Conservation (phyloP, 2,329 filamentous ascomycete species). For the Pyrenophora graminea region DNA sequence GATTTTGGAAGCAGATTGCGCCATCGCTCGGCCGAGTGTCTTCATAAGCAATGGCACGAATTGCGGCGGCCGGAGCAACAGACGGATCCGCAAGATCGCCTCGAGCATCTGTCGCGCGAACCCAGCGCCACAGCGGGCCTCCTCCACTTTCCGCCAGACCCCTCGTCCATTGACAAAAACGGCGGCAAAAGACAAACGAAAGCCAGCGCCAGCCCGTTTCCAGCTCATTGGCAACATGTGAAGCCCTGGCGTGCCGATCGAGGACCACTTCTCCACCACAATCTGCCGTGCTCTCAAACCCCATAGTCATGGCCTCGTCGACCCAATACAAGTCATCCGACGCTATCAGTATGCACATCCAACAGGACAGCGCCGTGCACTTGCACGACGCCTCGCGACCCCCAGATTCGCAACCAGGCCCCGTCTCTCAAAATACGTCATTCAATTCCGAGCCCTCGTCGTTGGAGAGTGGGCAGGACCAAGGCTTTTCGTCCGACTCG, state of each 20-base stretch:
- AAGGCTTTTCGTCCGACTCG: conserved; percentile 36
- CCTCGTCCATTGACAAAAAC: conserved; percentile 1
- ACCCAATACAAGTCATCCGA: conserved; percentile 18
- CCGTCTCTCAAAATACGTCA: not conserved
- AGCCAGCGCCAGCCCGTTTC: not conserved
- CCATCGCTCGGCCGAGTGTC: not conserved
- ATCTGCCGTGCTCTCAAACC: not conserved
- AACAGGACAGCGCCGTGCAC: conserved; percentile 30
- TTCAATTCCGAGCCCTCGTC: not conserved
- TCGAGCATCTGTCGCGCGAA: conserved; percentile 7
- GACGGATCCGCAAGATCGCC: conserved; percentile 8
- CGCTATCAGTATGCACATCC: conserved; percentile 19
- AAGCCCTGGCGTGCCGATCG: not conserved
- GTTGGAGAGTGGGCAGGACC: conserved; percentile 6
- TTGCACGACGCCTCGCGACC: conserved; percentile 17
- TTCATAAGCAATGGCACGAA: not conserved
- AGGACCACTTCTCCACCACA: not conserved
- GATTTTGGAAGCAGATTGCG: not conserved
- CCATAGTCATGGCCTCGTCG: conserved; percentile 14
- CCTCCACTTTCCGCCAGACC: conserved; percentile 1
- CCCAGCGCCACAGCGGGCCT: conserved; percentile 2
- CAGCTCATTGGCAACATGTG: conserved; percentile 2
- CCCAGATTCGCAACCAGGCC: conserved; percentile 5
- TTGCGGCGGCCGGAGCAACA: not conserved
- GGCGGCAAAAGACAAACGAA: not conserved